Evolutionary conservation across 768 basidiomycete genomes (phyloP), one percentile per base, ranked within the genome.

Genomic region (Tricholoma matsutake): DNA sequence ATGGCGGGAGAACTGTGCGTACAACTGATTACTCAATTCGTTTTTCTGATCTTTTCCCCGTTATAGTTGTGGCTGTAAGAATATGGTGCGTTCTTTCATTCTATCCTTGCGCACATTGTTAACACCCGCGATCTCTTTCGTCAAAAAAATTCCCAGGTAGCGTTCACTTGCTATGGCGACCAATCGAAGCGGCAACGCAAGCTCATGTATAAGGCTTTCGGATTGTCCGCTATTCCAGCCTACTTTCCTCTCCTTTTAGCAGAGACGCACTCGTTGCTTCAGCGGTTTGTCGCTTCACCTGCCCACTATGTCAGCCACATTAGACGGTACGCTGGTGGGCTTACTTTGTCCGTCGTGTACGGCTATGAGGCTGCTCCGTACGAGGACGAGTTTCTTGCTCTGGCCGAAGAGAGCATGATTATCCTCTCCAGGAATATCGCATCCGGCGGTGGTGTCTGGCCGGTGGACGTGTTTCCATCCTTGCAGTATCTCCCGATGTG

Each of bases 1-100:
- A 91, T 92, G 90, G 77, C 75, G 13, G 84, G 86, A 22, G 88
- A 92, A 56, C 76, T 91, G 82, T 90, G 66, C 68, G 86, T 83
- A 25, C 14, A 43, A 32, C 37, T 61, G 37, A 49, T 57, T 56
- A 57, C 5, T 57, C 41, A 39, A 54, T 45, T 54, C 57, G 53
- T 43, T 56, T 43, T 55, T 39, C 57, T 60, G 56, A 61, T 54
- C 18, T 20, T 32, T 75, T 16, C 74, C 45, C 45, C n/a, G 58
- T 58, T 51, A 16, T 29, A 79, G 78, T 63, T 79, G 87, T 65
- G 86, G 86, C 39, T 88, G 86, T 70, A 80, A 88, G 66, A 83
- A 86, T 69, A 88, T 89, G 85, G 82, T 81, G 64, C 67, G 80
- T 63, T 22, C 57, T 64, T 56, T 43, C 47, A 58, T 52, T n/a